Evolutionary conservation across 345 rosid species (phyloP).

Genomic region (Laguncularia racemosa): DNA sequence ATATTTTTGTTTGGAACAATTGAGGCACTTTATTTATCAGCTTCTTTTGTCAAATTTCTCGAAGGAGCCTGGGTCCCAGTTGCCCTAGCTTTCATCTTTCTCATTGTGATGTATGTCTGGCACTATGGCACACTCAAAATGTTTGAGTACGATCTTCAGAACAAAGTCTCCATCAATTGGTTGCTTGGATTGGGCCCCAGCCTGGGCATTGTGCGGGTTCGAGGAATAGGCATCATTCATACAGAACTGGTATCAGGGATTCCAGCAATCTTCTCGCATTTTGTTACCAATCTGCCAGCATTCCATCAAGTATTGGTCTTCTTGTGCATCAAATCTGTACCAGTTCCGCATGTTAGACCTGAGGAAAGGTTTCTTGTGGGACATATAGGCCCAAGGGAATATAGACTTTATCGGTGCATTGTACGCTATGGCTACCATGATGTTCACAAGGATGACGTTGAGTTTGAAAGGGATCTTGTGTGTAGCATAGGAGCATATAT

Average conservation of each 20-base stretch:
- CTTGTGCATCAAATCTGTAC: constrained; percentile 93
- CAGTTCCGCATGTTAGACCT: constrained; percentile 85
- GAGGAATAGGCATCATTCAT: constrained; percentile 83
- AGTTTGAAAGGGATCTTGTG: constrained; percentile 86
- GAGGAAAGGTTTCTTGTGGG: constrained; percentile 84
- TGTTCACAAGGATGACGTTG: constrained; percentile 79
- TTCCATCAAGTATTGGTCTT: constrained; percentile 86
- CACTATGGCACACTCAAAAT: constrained; percentile 75
- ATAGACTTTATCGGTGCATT: constrained; percentile 78
- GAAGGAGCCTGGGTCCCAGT: constrained; percentile 99
- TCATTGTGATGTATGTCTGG: constrained; percentile 75
- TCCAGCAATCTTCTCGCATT: constrained; percentile 95
- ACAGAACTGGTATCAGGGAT: constrained; percentile 89
- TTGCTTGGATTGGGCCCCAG: constrained; percentile 64
- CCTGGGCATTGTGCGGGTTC: constrained; percentile 82
- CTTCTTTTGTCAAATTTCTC: constrained; percentile 78
- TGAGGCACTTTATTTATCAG: constrained; percentile 88
- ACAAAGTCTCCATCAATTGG: constrained; percentile 95
- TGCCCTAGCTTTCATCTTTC: constrained; percentile 66
- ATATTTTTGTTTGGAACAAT: constrained; percentile 70
- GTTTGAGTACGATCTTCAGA: constrained; percentile 79
- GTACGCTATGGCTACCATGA: constrained; percentile 89
- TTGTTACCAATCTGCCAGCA: constrained; percentile 94
- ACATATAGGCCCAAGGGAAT: constrained; percentile 66
- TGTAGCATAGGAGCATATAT: constrained; percentile 83